Evolutionary conservation across 805 yeast species (phyloP), one percentile per base, ranked within the genome.

Genomic region (Candida namnaoensis): DNA sequence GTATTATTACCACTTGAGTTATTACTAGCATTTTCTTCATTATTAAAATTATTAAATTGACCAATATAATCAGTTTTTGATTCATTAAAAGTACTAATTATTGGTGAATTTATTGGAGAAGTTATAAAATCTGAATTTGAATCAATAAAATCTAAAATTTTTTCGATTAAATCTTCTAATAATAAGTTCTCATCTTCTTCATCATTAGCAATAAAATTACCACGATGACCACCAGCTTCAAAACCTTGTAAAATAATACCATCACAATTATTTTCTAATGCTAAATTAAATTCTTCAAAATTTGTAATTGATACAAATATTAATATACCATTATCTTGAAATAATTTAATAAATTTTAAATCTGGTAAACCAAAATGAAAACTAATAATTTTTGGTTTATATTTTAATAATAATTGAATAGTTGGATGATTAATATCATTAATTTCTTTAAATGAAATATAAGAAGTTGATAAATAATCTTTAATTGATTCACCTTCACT

Each of bases 181-280:
- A 65, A 53, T 37, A 69, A 54, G 27, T 62, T 57, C 19, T 45
- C 46, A 42, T 61, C 60, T 9, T 47, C 44, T 28, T 57, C 58
- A 44, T 68, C 74, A 24, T 57, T 53, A 5, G 48, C 46, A 8
- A 35, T 48, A 40, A 68, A 71, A 46, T 64, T 69, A 3, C 82
- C 82, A 14, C 84, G 58, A 51, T 78, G 84, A 0, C 84, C 84
- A 24, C 84, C 84, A 4, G 84, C 84, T 48, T 77, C 83, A 53
- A 62, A 64, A 0, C 83, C 83, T 53, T 79, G 85, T 25, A 68
- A 62, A 7, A 71, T 60, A 5, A 78, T 54, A 2, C 73, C 80
- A 52, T 76, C 78, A 7, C 69, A 66, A 0, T 67, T 67, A 0
- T 53, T 43, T 0, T 54, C 50, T 3, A 53, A 28, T 28, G 64